Evolutionary conservation across 495 filamentous ascomycete genomes (phyloP).

Genomic region (Tuber umbilicatum): DNA sequence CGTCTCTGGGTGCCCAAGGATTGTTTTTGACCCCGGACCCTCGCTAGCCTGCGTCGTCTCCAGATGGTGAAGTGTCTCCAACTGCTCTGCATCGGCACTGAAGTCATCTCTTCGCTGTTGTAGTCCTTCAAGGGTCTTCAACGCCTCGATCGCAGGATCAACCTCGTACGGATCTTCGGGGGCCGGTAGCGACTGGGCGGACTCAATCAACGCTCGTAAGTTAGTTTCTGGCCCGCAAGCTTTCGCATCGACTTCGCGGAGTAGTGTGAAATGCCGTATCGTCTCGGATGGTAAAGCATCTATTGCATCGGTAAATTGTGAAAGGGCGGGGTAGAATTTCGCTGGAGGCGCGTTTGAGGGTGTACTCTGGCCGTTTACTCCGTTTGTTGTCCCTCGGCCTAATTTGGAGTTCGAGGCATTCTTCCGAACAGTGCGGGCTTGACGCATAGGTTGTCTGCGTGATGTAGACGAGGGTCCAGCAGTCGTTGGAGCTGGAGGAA

Average conservation of each 20-base stretch:
- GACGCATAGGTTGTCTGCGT: conserved; percentile 55
- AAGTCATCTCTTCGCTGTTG: conserved; percentile 38
- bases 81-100: conserved; percentile 5
- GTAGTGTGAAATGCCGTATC: conserved; percentile 82
- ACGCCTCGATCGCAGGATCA: conserved; percentile 36
- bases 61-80: conserved; percentile 30
- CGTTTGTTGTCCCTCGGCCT: conserved; percentile 41
- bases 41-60: conserved; percentile 32
- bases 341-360: conserved; percentile 26
- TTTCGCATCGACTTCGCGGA: conserved; percentile 98
- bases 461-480: conserved; percentile 47
- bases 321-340: conserved; percentile 81
- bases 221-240: conserved; percentile 66
- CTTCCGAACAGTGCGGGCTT: conserved; percentile 53
- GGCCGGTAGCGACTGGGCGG: conserved; percentile 56
- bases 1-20: conserved; percentile 38
- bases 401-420: conserved; percentile 45
- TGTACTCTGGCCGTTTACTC: conserved; percentile 48
- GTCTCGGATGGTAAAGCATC: conserved; percentile 90
- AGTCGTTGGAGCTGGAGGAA: conserved; percentile 43
- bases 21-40: conserved; percentile 20
- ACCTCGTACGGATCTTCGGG: conserved; percentile 41
- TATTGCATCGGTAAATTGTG: conserved; percentile 88
- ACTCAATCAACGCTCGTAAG: conserved; percentile 62
- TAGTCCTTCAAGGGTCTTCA: conserved; percentile 38